A percentile compares a stretch with the other conserved stretches of the same genome.
Evolutionary conservation across 345 rosid species (phyloP).

Genomic region (Syzygium jambos): DNA sequence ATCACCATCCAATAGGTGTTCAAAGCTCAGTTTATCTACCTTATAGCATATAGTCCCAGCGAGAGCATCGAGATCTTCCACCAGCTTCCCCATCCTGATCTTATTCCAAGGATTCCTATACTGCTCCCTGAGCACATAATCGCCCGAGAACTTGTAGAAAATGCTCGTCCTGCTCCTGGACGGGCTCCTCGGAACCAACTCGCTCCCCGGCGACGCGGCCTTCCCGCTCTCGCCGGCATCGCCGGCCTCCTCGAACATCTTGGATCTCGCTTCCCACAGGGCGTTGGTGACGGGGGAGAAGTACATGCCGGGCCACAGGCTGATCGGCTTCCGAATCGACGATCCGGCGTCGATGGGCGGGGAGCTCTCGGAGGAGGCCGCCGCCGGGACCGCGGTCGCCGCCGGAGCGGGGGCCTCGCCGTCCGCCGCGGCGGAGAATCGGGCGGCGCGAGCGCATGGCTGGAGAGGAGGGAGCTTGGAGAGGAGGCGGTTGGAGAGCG

Average conservation of each 20-base stretch:
- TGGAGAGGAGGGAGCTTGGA: neutral
- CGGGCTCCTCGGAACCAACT: slow-evolving; percentile 40
- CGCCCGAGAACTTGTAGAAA: slow-evolving; percentile 62
- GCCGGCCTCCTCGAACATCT: slow-evolving; percentile 35
- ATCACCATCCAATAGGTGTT: neutral
- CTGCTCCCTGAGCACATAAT: slow-evolving; percentile 69
- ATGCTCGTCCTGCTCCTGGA: slow-evolving; percentile 66
- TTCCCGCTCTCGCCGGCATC: too few relatives aligned
- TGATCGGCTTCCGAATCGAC: slow-evolving; percentile 67
- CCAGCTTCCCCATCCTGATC: slow-evolving; percentile 69
- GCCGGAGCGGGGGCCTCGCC: neutral
- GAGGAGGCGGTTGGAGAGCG: neutral
- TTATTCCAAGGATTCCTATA: slow-evolving; percentile 87
- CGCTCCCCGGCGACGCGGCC: slow-evolving; percentile 12
- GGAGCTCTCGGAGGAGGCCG: slow-evolving; percentile 5
- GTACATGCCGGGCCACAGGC: slow-evolving; percentile 97
- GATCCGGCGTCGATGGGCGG: slow-evolving; percentile 74
- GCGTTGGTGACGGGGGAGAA: slow-evolving; percentile 91
- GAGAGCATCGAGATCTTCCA: slow-evolving; percentile 95
- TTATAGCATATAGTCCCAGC: slow-evolving; percentile 82
- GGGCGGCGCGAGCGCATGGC: neutral
- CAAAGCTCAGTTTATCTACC: slow-evolving; percentile 17
- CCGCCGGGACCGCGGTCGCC: neutral
- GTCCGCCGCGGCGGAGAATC: neutral
- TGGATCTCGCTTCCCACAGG: slow-evolving; percentile 83